Percentiles rank a stretch among this genome's conserved stretches.
Evolutionary conservation across 2,329 filamentous ascomycete genomes (phyloP).

Genomic region (Herpotrichia juniperi): DNA sequence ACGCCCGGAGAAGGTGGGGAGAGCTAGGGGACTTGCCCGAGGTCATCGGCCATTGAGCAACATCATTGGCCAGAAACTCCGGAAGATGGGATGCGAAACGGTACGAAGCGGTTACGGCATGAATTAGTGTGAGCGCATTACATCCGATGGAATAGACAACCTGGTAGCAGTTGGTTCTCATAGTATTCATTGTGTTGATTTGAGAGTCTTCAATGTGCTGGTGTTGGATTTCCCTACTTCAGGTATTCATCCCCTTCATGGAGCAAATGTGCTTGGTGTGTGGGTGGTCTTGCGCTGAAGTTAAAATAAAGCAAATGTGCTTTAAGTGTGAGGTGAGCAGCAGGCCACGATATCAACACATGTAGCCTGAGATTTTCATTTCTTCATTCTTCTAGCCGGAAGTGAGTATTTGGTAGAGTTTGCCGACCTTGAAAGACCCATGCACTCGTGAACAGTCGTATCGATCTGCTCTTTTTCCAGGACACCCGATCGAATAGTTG

Average conservation of each 20-base stretch:
- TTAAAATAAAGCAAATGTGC: background rate
- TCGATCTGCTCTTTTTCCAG: conserved; percentile 46
- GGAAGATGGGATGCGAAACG: background rate
- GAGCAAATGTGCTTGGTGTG: background rate
- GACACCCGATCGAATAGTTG: conserved; percentile 44
- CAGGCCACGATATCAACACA: conserved; percentile 35
- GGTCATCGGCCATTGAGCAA: background rate
- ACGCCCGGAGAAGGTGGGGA: background rate
- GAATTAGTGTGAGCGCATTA: no score
- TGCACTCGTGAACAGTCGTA: conserved; percentile 46
- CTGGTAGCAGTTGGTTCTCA: no score
- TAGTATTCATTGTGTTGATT: no score
- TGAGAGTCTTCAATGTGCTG: no score
- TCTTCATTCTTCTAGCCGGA: conserved; percentile 47
- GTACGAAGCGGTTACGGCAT: background rate
- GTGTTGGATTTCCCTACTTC: no score
- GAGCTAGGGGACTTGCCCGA: conserved; percentile 1
- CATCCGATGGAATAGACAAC: no score
- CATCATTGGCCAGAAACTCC: background rate
- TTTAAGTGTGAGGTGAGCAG: conserved; percentile 27
- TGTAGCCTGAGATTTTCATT: conserved; percentile 46
- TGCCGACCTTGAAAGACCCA: conserved; percentile 46
- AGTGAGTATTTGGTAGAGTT: conserved; percentile 44
- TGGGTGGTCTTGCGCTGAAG: background rate
- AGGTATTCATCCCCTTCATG: no score